Evolutionary conservation across 2,329 filamentous ascomycete genomes (phyloP).

Genomic region (Aspergillus sp.): DNA sequence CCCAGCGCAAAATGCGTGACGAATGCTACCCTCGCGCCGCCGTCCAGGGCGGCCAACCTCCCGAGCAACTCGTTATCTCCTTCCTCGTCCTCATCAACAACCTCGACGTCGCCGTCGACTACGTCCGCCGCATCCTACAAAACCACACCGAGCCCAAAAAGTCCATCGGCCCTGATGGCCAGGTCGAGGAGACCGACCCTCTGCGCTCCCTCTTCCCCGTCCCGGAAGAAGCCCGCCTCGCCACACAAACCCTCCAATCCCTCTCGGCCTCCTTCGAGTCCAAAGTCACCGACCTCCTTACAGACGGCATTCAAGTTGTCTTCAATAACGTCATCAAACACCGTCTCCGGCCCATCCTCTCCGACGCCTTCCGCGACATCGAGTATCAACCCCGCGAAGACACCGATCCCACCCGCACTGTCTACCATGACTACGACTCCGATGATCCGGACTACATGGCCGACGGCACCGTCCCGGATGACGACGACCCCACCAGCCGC

Average conservation of each 20-base stretch:
- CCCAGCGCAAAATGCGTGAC: slow-evolving; percentile 95
- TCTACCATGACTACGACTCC: slow-evolving; percentile 49
- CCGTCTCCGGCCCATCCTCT: slow-evolving; percentile 78
- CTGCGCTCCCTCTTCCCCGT: slow-evolving; percentile 76
- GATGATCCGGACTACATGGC: slow-evolving; percentile 34
- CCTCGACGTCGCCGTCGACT: slow-evolving; percentile 88
- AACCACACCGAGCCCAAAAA: slow-evolving; percentile 57
- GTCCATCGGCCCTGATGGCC: slow-evolving; percentile 18
- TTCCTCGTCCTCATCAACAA: slow-evolving; percentile 96
- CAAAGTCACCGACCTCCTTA: slow-evolving; percentile 79
- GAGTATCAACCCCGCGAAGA: slow-evolving; percentile 75
- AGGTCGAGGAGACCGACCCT: slow-evolving; percentile 29
- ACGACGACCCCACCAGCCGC: slow-evolving; percentile 42
- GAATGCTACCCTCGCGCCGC: slow-evolving; percentile 84
- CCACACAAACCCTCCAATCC: slow-evolving; percentile 66
- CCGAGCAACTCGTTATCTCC: slow-evolving; percentile 82
- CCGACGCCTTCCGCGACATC: slow-evolving; percentile 86
- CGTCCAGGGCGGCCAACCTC: slow-evolving; percentile 77
- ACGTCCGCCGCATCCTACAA: slow-evolving; percentile 81
- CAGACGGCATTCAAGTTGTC: slow-evolving; percentile 80
- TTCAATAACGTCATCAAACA: slow-evolving; percentile 86
- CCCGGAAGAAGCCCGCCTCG: slow-evolving; percentile 70
- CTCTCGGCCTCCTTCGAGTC: slow-evolving; percentile 72
- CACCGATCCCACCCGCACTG: slow-evolving; percentile 30
- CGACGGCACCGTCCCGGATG: slow-evolving; percentile 30